Percentiles rank a stretch among this genome's conserved stretches.
These are phyloP conservation scores for Acanthochlamys bracteata DNA, from an alignment of 106 monocot species.

Conservation along the genomic window DNA sequence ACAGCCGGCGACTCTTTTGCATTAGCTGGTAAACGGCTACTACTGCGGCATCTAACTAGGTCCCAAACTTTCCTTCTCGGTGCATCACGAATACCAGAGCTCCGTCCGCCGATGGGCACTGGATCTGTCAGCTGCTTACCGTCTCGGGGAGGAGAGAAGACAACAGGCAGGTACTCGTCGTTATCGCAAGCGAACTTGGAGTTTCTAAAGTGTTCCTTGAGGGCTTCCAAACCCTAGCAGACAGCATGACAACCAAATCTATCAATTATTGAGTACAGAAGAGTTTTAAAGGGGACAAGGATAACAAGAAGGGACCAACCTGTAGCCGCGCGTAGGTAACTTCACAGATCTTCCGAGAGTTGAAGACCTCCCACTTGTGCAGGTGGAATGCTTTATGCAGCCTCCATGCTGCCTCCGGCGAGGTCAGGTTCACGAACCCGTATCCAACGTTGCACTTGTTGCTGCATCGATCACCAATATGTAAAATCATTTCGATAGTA, in stretches of 20 bases:
- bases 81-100: not conserved
- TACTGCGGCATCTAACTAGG: not conserved
- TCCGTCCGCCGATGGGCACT: conserved; percentile 45
- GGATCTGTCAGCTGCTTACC: conserved; percentile 67
- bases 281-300: not conserved
- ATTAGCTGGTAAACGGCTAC: not conserved
- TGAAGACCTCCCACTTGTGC: conserved; percentile 97
- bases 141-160: conserved; percentile 80
- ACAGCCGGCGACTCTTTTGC: not conserved
- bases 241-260: not conserved
- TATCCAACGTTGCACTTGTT: conserved; percentile 99
- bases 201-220: conserved; percentile 92
- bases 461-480: too few species aligned
- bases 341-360: conserved; percentile 97
- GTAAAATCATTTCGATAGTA: too few species aligned
- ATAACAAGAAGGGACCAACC: conserved; percentile 17
- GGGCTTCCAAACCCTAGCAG: conserved; percentile 83
- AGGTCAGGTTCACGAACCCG: conserved; percentile 92
- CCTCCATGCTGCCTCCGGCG: conserved; percentile 80
- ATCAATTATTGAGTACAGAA: too few species aligned
- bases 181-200: conserved; percentile 93
- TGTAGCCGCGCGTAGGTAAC: conserved; percentile 95
- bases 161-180: conserved; percentile 98
- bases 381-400: conserved; percentile 81
- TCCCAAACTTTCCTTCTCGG: too few species aligned